Conservation (phyloP, 2,329 filamentous ascomycete species). For the Phyllosticta citribraziliensis region DNA sequence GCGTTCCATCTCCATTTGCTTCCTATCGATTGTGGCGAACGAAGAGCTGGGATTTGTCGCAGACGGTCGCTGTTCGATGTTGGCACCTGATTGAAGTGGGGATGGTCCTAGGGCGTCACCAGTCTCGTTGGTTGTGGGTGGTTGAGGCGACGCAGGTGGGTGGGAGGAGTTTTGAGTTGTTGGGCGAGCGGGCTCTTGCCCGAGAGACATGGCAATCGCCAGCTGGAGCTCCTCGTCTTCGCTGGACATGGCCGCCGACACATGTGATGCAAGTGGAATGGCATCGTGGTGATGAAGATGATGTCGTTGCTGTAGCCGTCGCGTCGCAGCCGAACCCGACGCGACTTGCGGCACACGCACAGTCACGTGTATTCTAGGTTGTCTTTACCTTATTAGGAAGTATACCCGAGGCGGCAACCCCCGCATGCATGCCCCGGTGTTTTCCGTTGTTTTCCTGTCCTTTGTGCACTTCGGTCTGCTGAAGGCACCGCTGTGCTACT, state of each 20-base stretch:
- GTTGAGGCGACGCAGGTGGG: too few relatives aligned
- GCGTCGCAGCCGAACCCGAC: too few relatives aligned
- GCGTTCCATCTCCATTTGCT: conserved; percentile 77
- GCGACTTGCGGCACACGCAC: neutral
- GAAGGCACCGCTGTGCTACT: too few relatives aligned
- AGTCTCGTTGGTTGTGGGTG: neutral
- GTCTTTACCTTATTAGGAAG: too few relatives aligned
- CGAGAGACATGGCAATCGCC: conserved; percentile 20
- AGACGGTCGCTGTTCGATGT: neutral
- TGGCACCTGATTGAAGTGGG: neutral
- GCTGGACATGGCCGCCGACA: conserved; percentile 17
- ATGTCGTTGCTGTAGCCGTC: neutral
- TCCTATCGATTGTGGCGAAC: conserved; percentile 50
- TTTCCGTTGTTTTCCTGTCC: too few relatives aligned
- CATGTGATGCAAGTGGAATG: neutral
- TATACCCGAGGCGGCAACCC: too few relatives aligned
- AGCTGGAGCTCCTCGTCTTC: conserved; percentile 20
- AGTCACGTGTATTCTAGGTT: neutral
- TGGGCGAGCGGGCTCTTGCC: neutral
- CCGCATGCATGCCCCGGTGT: too few relatives aligned
- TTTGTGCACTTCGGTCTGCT: too few relatives aligned
- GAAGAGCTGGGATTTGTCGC: neutral
- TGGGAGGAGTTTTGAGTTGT: too few relatives aligned
- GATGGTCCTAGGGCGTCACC: neutral
- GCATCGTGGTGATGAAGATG: neutral